Percentiles rank a stretch among this genome's conserved stretches.
phyloP scores from a whole-genome alignment of 441 rosid genomes.

The Jatropha multifida region DNA sequence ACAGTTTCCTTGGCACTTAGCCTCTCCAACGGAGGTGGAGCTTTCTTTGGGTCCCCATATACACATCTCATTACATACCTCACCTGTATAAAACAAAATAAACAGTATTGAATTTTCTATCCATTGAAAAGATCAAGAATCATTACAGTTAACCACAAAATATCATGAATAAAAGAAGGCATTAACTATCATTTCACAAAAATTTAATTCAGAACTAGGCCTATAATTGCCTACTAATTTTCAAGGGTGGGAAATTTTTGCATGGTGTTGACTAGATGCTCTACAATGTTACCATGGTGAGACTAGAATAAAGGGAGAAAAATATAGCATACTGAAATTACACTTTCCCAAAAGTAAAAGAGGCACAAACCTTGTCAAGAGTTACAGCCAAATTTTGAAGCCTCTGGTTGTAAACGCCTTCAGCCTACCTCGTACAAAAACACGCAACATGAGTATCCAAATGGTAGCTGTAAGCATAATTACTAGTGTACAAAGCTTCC shows the following conservation, averaged over 20 bases:
- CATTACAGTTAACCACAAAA: background rate
- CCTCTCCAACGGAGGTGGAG: constrained; percentile 95
- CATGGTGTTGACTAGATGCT: background rate
- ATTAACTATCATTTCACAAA: background rate
- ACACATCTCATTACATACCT: constrained; percentile 93
- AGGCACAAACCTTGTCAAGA: constrained; percentile 83
- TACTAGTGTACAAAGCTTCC: background rate
- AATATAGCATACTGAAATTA: background rate
- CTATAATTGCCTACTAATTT: background rate
- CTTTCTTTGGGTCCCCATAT: constrained; percentile 92
- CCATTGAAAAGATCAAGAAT: background rate
- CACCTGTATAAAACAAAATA: constrained; percentile 53
- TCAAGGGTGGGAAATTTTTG: background rate
- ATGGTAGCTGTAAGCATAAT: constrained; percentile 19
- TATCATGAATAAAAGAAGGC: background rate
- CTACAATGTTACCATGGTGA: background rate
- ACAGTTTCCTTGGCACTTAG: constrained; percentile 78
- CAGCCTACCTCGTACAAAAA: constrained; percentile 63
- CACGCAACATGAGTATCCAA: constrained; percentile 19
- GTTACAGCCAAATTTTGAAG: constrained; percentile 98
- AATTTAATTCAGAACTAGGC: background rate
- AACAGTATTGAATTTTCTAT: constrained; percentile 1
- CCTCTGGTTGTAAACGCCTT: constrained; percentile 99
- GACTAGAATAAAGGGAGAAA: background rate
- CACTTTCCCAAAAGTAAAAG: background rate